Conservation (phyloP, 169 alveolate genomes). For the Plasmodium reichenowi region DNA sequence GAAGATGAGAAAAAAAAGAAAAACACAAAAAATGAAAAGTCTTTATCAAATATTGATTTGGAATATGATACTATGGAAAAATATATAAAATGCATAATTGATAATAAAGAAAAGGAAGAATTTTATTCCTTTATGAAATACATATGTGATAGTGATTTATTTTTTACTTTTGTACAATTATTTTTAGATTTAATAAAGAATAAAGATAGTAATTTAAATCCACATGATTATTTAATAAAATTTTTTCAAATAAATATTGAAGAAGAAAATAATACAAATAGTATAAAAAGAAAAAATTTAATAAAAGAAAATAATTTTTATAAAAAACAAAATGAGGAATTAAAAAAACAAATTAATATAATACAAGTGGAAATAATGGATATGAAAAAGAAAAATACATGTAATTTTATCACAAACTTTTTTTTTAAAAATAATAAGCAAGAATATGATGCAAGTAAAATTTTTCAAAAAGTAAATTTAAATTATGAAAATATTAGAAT, state of each 20-base stretch:
- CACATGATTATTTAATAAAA: slow-evolving; percentile 51
- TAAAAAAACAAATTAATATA: slow-evolving; percentile 39
- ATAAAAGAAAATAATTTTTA: slow-evolving; percentile 48
- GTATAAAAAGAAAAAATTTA: neutral
- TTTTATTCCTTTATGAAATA: slow-evolving; percentile 39
- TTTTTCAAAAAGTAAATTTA: slow-evolving; percentile 4
- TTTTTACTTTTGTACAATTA: slow-evolving; percentile 25
- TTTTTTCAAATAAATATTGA: slow-evolving; percentile 6
- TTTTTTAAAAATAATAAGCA: slow-evolving; percentile 40
- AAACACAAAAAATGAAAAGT: neutral
- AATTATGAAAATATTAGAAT: neutral
- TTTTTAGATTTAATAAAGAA: slow-evolving; percentile 46
- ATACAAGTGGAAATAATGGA: slow-evolving; percentile 38
- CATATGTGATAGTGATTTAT: slow-evolving; percentile 35
- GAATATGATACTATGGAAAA: slow-evolving; percentile 7
- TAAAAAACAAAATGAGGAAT: slow-evolving; percentile 33
- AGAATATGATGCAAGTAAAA: neutral
- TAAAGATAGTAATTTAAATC: slow-evolving; percentile 27
- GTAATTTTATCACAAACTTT: slow-evolving; percentile 17
- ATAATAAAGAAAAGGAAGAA: slow-evolving; percentile 45
- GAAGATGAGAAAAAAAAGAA: neutral
- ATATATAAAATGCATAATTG: slow-evolving; percentile 11
- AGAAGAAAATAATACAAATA: slow-evolving; percentile 1
- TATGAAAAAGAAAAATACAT: slow-evolving; percentile 14
- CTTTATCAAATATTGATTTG: neutral